Base-by-base conservation (phyloP, 2,329 filamentous ascomycete genomes). In the Talaromyces amestolkiae region DNA sequence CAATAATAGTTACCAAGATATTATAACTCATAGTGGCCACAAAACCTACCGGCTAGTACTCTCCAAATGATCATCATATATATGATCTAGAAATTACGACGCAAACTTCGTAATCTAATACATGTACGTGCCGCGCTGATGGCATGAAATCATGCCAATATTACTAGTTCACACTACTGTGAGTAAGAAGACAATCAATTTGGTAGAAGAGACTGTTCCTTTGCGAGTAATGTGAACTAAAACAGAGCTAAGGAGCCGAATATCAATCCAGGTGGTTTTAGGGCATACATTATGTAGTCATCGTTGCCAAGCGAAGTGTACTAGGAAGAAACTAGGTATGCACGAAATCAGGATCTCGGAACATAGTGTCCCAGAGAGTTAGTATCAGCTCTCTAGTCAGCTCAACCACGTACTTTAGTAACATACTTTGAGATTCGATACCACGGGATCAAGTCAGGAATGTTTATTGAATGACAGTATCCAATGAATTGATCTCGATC, bases 321-420 rank as follows among this genome's bases (percentile, higher is more conserved):
- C 53, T 37, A 24, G 31, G 15, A 33, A 39, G 53, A 35, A 35
- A 56, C 53, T 56, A 56, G 53, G 31, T 39, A 56, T 56, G 53
- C 53, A 56, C 22, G 33, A 56, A 56, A 56, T 56, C 53, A 56
- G 31, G 31, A 37, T 56, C 33, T 56, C 33, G 53, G 33, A 39
- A 17, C 53, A 56, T 22, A 39, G 53, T 56, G 11, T 37, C 19
- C 11, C 53, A 56, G 33, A 56, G 3, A 37, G n/a, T 24, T 39
- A 39, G 33, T 22, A 27, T 51, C 22, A 31, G 24, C 43, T 47
- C 19, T 27, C 45, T 49, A 2, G 22, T 19, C 11, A 11, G 22
- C 8, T 49, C 45, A 49, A 17, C 22, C 19, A 54, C 8, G 24
- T n/a, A 33, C 24, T 53, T 37, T 37, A 56, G 31, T 56, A 37